Evolutionary conservation across 2,329 filamentous ascomycete species (phyloP).

Genomic region (Pyrenophora seminiperda): DNA sequence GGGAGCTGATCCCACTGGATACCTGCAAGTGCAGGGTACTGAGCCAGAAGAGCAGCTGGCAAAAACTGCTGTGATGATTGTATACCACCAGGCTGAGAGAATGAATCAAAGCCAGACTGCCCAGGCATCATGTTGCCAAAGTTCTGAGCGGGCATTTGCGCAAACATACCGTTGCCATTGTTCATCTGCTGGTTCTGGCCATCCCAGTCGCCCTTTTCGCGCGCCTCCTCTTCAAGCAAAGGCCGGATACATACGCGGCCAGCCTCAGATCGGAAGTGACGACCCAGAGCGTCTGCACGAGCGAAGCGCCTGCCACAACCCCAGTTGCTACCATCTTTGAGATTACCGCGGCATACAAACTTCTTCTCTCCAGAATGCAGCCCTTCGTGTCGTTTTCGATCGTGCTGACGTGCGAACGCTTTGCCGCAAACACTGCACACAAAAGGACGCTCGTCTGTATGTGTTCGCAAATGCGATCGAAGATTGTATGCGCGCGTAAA

Average conservation of each 20-base stretch:
- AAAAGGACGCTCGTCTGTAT: constrained; percentile 96
- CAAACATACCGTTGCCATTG: constrained; percentile 52
- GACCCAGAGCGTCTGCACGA: constrained; percentile 88
- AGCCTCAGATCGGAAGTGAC: constrained; percentile 94
- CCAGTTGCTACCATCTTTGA: constrained; percentile 84
- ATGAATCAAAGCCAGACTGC: constrained; percentile 43
- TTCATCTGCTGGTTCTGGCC: constrained; percentile 63
- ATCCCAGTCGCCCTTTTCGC: constrained; percentile 71
- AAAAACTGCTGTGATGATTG: constrained; percentile 55
- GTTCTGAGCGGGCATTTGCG: constrained; percentile 36
- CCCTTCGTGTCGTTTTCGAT: constrained; percentile 95
- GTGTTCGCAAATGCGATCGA: constrained; percentile 90
- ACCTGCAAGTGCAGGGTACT: constrained; percentile 90
- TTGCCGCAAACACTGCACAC: constrained; percentile 97
- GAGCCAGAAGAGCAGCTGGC: constrained; percentile 85
- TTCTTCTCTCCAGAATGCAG: constrained; percentile 98
- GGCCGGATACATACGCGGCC: constrained; percentile 96
- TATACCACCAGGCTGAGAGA: constrained; percentile 32
- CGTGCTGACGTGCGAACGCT: constrained; percentile 95
- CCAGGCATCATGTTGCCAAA: constrained; percentile 42
- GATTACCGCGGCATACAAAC: constrained; percentile 91
- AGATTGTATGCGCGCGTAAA: constrained; percentile 97
- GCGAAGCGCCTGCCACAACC: constrained; percentile 93
- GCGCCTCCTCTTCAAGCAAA: constrained; percentile 91
- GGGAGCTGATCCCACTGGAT: constrained; percentile 83